phyloP scores from a whole-genome alignment of 192 early-diverging fungal genomes.

The Chytriomyces sp. region DNA sequence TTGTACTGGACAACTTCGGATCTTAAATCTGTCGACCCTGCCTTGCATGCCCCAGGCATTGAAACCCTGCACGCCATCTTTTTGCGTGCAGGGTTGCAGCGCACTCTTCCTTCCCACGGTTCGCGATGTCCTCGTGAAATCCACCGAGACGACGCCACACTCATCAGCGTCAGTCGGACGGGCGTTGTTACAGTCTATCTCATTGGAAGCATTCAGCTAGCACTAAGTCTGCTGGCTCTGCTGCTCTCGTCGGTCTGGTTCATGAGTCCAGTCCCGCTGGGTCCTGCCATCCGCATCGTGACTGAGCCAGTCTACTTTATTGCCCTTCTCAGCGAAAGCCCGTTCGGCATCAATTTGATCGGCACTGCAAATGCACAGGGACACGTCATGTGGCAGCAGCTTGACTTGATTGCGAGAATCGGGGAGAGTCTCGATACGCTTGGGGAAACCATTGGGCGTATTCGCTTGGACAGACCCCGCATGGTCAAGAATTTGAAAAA shows the following conservation, averaged over 20 bases:
- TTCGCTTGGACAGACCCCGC: constrained; percentile 7
- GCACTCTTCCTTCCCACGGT: constrained; percentile 16
- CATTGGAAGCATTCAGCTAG: constrained; percentile 15
- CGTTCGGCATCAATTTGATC: constrained; percentile 22
- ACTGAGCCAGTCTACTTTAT: constrained; percentile 31
- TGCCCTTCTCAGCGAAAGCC: constrained; percentile 15
- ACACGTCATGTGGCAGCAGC: constrained; percentile 33
- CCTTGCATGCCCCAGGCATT: constrained; percentile 9
- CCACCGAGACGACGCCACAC: neutral
- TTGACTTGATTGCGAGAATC: constrained; percentile 24
- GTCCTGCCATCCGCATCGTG: constrained; percentile 14
- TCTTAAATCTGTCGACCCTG: constrained; percentile 20
- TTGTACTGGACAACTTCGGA: constrained; percentile 23
- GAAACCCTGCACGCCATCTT: constrained; percentile 18
- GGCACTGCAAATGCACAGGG: constrained; percentile 32
- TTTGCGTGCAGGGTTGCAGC: constrained; percentile 15
- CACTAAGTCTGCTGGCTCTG: neutral
- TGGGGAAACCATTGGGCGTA: constrained; percentile 20
- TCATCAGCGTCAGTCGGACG: neutral
- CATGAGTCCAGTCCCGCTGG: constrained; percentile 6
- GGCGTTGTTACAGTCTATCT: neutral
- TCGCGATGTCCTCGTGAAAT: constrained; percentile 1
- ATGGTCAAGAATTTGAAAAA: constrained; percentile 23
- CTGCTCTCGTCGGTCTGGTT: constrained; percentile 15
- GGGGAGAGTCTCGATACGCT: constrained; percentile 30